Percentiles rank a stretch among this genome's conserved stretches.
phyloP scores from a whole-genome alignment of 768 basidiomycete species.

The Naganishia antarctica region DNA sequence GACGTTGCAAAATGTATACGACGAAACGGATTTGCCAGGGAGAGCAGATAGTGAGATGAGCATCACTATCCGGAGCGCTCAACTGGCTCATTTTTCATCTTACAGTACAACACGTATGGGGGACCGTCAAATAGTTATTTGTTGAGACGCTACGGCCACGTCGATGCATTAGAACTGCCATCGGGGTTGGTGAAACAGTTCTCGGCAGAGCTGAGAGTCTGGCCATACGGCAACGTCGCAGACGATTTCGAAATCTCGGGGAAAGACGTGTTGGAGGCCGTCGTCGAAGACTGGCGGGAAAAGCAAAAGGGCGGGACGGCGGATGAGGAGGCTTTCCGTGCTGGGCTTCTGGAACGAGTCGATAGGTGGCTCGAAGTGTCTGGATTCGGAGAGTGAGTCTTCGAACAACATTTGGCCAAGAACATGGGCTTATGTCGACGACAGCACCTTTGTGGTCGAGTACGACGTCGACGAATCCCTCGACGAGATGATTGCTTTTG shows the following conservation, averaged over 20 bases:
- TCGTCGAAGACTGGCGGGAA: constrained; percentile 30
- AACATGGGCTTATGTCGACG: too few relatives aligned
- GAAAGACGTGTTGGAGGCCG: constrained; percentile 37
- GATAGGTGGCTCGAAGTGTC: constrained; percentile 92
- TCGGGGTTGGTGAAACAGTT: constrained; percentile 21
- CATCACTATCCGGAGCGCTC: background rate
- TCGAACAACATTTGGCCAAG: background rate
- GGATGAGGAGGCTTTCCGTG: constrained; percentile 39
- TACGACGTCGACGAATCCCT: constrained; percentile 50
- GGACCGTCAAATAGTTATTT: constrained; percentile 88
- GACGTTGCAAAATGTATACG: constrained; percentile 59
- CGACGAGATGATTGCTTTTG: constrained; percentile 60
- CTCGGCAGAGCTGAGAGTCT: constrained; percentile 21
- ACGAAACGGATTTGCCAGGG: constrained; percentile 69
- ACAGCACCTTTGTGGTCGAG: constrained; percentile 32
- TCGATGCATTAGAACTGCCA: constrained; percentile 62
- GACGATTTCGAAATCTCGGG: constrained; percentile 45
- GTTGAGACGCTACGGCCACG: constrained; percentile 88
- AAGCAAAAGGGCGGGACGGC: background rate
- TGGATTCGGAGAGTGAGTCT: constrained; percentile 61
- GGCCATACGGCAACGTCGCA: constrained; percentile 45
- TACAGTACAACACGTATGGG: constrained; percentile 90
- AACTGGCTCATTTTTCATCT: background rate
- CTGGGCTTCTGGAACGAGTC: constrained; percentile 61
- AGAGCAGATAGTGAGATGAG: constrained; percentile 80